Evolutionary conservation across 2,329 filamentous ascomycete species (phyloP), one percentile per base, ranked within the genome.

Genomic region (Cyphellophora attinorum): DNA sequence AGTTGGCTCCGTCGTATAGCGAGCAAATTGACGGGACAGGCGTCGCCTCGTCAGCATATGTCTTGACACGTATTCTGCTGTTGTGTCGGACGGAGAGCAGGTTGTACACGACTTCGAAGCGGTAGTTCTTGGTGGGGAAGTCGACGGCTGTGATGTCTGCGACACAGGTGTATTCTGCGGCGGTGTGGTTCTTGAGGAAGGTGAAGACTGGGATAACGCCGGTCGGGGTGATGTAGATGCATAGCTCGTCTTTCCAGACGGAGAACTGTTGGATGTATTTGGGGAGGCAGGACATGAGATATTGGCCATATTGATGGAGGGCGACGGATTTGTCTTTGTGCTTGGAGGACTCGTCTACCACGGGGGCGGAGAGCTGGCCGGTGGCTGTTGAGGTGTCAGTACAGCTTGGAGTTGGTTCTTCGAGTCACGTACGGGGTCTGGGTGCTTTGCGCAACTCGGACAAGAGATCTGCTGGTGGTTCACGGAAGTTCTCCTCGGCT

Each of bases 201-300:
- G 74, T 77, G 62, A 98, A 88, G 52, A 93, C 82, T 25, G 91
- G 91, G 49, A 95, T 76, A 51, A 96, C 78, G 49, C 85, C 91
- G 23, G 82, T 67, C 2, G 91, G 91, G 31, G 85, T 72, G 55
- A 96, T 91, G 64, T 93, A 89, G 59, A 95, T 85, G 51, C 82
- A 86, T 57, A 98, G 77, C 65, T 98, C 91, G 58, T 98, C 91
- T 68, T 98, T 98, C 91, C 91, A 98, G 37, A 98, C 89, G 10
- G 88, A 93, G 68, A 96, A 96, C 67, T 98, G 91, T 68, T 98
- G 93, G 52, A 98, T 76, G 65, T 94, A 95, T 71, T 95, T 96
- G 52, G 91, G 93, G 55, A 98, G 65, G 62, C 85, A 93, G 49
- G 86, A 88, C 76, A 98, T 89, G 54, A 98, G 68, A 74, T 94